phyloP scores from a whole-genome alignment of 371 early-diverging fungal species.

The Amoeboaphelidium protococcarum region DNA sequence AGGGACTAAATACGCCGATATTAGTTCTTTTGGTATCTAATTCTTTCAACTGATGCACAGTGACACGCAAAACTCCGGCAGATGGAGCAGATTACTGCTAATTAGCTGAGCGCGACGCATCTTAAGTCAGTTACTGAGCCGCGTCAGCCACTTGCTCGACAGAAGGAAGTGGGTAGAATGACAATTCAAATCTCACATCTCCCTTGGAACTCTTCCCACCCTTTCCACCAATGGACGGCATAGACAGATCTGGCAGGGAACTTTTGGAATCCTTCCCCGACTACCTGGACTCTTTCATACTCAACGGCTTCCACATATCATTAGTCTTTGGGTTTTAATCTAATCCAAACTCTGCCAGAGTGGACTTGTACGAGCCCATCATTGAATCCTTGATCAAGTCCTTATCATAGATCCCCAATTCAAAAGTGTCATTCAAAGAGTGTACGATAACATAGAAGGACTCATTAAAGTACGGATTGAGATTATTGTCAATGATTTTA shows the following conservation, averaged over 20 bases:
- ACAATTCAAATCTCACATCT: not conserved
- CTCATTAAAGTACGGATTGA: conserved; percentile 68
- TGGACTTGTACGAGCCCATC: conserved; percentile 18
- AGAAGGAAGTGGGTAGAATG: not conserved
- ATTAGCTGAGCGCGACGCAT: no score
- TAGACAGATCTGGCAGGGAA: no score
- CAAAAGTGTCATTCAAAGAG: conserved; percentile 28
- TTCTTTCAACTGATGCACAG: not conserved
- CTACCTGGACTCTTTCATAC: not conserved
- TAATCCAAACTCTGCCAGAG: not conserved
- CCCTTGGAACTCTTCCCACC: not conserved
- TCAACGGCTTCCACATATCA: not conserved
- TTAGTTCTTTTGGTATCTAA: not conserved
- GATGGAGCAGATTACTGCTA: no score
- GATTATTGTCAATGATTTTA: conserved; percentile 30
- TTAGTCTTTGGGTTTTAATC: not conserved
- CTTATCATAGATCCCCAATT: conserved; percentile 47
- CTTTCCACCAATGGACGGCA: no score
- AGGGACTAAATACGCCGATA: not conserved
- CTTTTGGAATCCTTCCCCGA: no score
- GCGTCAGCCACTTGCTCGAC: not conserved
- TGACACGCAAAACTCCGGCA: not conserved
- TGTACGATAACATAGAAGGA: conserved; percentile 37
- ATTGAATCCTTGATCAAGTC: conserved; percentile 27
- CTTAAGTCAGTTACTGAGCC: no score